Base-by-base conservation (phyloP, 2,329 filamentous ascomycete species). In the Clonostachys chloroleuca region DNA sequence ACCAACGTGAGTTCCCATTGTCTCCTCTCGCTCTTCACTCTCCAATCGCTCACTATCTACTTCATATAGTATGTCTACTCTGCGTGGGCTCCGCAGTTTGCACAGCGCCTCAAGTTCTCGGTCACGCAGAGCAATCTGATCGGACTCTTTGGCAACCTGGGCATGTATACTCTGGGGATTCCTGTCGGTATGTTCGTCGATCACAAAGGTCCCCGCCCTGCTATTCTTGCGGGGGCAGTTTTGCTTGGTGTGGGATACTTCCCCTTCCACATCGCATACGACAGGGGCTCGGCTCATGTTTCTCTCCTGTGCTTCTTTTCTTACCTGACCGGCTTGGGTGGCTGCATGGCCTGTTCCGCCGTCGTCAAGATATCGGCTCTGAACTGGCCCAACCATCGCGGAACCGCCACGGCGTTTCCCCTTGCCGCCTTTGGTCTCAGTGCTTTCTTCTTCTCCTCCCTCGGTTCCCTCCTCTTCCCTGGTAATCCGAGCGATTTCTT, bases 61-160 rank as follows among this genome's bases (percentile, higher is more conserved):
- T 13, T 30, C 18, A 8, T 44, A 35, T 14, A 96, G 90, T 97
- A 99, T 81, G 92, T 92, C 62, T 99, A 96, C 69, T 96, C 91
- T 47, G 92, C 92, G 68, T 99, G 94, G 92, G 91, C 89, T 13
- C 94, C 94, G 17, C 92, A 96, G 68, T 96, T 96, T 62, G 91
- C 92, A 44, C 85, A 95, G 59, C 84, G 81, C 56, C 76, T 99
- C 57, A 84, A 87, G 62, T 81, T 97, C 51, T 91, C 91, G 13
- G 87, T 94, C n/a, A 97, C 92, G 4, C 79, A 96, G 66, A 91
- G 83, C 67, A 97, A 99, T 67, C 68, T 97, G 54, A 92, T 99
- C 61, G 92, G 88, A 40, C 76, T 87, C n/a, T 79, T 82, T 42
- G 88, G 84, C n/a, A 92, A 92, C 60, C 70, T 97, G 60, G 92